Conservation (phyloP, 1,139 yeast genomes). For the Magnusiomyces suaveolens region DNA sequence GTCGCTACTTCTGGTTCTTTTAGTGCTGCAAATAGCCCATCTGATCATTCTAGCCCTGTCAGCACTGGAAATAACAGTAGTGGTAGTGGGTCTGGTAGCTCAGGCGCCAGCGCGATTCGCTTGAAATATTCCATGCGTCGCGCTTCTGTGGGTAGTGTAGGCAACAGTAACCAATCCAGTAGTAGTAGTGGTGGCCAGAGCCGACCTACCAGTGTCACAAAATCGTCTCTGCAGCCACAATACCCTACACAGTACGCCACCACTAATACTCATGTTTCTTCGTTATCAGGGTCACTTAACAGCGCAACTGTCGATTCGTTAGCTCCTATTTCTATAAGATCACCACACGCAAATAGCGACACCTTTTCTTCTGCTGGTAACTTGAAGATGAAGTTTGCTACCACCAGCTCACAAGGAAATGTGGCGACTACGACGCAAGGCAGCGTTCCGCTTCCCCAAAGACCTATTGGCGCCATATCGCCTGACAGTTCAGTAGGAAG, state of each 20-base stretch:
- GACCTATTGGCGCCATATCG: not conserved
- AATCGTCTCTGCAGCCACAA: not conserved
- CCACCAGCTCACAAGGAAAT: not conserved
- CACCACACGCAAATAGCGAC: not conserved
- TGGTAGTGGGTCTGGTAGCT: not conserved
- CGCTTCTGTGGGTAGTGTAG: not conserved
- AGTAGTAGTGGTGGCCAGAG: not conserved
- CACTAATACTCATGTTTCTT: not conserved
- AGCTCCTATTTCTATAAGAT: not conserved
- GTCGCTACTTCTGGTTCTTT: not conserved
- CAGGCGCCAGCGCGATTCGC: not conserved
- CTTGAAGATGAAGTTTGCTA: not conserved
- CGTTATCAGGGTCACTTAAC: not conserved
- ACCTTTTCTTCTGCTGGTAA: not conserved
- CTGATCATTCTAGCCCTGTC: not conserved
- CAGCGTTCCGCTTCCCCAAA: not conserved
- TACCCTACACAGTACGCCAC: not conserved
- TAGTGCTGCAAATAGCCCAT: not conserved
- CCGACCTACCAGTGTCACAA: not conserved
- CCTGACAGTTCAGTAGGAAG: not conserved
- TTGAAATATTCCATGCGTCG: not conserved
- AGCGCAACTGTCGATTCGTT: not conserved
- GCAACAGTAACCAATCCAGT: not conserved
- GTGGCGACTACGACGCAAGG: not conserved
- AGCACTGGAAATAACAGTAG: not conserved